phyloP scores from a whole-genome alignment of 441 rosid species.

The Populus hybrid region DNA sequence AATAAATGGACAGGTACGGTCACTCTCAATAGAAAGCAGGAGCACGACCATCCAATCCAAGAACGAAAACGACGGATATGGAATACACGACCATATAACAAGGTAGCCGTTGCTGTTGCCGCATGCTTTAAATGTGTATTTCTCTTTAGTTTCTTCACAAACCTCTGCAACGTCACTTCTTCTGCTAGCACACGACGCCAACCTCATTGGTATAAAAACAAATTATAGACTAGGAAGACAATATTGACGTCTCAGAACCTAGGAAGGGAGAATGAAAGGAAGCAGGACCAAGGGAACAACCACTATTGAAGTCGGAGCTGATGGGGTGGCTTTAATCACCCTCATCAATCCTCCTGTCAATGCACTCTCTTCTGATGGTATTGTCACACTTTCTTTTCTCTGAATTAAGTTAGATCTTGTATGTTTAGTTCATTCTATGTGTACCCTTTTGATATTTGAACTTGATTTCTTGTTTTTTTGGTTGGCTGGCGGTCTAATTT shows the following conservation, averaged over 20 bases:
- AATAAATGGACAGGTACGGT: no score
- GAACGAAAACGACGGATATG: no score
- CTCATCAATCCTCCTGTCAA: slow-evolving; percentile 91
- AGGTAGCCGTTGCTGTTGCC: background rate
- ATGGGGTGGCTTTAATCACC: slow-evolving; percentile 86
- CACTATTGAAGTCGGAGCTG: slow-evolving; percentile 71
- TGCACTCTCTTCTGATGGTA: slow-evolving; percentile 88
- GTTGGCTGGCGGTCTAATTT: background rate
- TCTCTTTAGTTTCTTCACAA: background rate
- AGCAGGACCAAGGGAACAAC: slow-evolving; percentile 56
- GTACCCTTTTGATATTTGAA: background rate
- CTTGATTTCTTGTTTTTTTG: background rate
- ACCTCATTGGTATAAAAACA: background rate
- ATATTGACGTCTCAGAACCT: background rate
- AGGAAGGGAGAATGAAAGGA: slow-evolving; percentile 31
- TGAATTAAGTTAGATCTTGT: background rate
- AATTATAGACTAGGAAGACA: background rate
- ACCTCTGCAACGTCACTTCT: background rate
- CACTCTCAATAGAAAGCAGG: no score
- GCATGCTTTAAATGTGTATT: background rate
- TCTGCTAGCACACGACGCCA: background rate
- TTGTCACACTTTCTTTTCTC: background rate
- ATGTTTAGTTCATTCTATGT: background rate
- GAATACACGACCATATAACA: no score
- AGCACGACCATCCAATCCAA: no score